Conservation (phyloP, 2,329 filamentous ascomycete species). For the Paraphaeosphaeria minitans region DNA sequence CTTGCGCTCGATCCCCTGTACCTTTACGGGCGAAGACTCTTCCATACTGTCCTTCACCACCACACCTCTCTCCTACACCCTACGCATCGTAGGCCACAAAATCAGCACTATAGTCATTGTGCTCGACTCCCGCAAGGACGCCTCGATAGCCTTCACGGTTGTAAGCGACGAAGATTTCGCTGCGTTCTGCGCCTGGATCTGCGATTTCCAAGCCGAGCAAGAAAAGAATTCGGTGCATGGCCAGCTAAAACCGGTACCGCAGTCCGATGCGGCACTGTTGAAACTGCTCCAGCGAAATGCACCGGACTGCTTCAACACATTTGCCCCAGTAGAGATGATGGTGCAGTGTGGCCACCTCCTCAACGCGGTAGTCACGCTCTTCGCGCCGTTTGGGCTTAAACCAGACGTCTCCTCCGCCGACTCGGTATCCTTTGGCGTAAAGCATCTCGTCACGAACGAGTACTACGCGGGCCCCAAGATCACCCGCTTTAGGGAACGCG, state of each 20-base stretch:
- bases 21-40: not conserved
- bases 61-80: not conserved
- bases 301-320: not conserved
- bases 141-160: not conserved
- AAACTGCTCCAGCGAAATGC: not conserved
- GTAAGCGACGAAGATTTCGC: not conserved
- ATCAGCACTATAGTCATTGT: not conserved
- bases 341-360: not conserved
- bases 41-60: not conserved
- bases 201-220: not conserved
- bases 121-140: not conserved
- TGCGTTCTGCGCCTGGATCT: not conserved
- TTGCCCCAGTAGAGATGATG: not conserved
- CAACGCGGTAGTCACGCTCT: not conserved
- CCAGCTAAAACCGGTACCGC: not conserved
- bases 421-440: not conserved
- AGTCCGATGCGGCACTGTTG: not conserved
- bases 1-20: not conserved
- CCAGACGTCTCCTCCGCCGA: not conserved
- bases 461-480: not conserved
- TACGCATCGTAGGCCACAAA: not conserved
- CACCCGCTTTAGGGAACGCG: not conserved
- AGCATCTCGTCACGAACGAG: not conserved
- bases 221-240: not conserved
- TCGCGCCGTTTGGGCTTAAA: not conserved